These are phyloP conservation scores for Craterostigma plantagineum DNA, from an alignment of 257 asterid genomes.

Conservation along the genomic window DNA sequence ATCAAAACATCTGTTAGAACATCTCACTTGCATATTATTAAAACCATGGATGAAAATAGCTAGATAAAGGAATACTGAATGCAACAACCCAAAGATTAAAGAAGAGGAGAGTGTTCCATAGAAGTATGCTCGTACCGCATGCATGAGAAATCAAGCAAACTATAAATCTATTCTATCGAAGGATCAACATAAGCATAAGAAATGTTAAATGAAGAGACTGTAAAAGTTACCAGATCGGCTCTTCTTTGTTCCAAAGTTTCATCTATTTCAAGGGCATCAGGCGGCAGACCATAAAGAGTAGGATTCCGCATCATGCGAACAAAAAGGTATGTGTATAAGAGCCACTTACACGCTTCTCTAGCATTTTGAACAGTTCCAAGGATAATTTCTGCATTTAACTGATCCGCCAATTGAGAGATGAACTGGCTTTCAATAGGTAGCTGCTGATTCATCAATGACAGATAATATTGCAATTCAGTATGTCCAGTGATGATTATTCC, in stretches of 20 bases:
- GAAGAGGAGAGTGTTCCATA: too few relatives aligned
- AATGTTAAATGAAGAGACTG: too few relatives aligned
- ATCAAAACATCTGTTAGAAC: too few relatives aligned
- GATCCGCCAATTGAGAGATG: slow-evolving; percentile 43
- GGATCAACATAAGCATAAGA: background rate
- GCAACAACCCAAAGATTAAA: too few relatives aligned
- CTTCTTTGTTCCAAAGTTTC: slow-evolving; percentile 36
- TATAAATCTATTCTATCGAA: too few relatives aligned
- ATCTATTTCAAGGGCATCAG: slow-evolving; percentile 24
- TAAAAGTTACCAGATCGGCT: slow-evolving; percentile 36
- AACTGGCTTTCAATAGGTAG: slow-evolving; percentile 56
- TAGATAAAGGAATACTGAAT: too few relatives aligned
- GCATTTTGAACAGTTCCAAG: slow-evolving; percentile 56
- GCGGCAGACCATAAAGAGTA: slow-evolving; percentile 34
- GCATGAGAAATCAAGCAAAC: too few relatives aligned
- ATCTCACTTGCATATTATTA: too few relatives aligned
- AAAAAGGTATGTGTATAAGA: slow-evolving; percentile 31
- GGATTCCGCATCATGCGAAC: slow-evolving; percentile 48
- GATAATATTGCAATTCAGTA: slow-evolving; percentile 35
- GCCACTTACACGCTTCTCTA: slow-evolving; percentile 52
- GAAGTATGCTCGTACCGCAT: too few relatives aligned
- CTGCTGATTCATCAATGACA: slow-evolving; percentile 49
- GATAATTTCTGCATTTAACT: slow-evolving; percentile 46
- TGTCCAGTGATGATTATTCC: slow-evolving; percentile 49
- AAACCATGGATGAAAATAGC: too few relatives aligned